These are phyloP conservation scores for Hyaloscypha bicolor DNA, from an alignment of 495 filamentous ascomycete species.

Conservation along the genomic window DNA sequence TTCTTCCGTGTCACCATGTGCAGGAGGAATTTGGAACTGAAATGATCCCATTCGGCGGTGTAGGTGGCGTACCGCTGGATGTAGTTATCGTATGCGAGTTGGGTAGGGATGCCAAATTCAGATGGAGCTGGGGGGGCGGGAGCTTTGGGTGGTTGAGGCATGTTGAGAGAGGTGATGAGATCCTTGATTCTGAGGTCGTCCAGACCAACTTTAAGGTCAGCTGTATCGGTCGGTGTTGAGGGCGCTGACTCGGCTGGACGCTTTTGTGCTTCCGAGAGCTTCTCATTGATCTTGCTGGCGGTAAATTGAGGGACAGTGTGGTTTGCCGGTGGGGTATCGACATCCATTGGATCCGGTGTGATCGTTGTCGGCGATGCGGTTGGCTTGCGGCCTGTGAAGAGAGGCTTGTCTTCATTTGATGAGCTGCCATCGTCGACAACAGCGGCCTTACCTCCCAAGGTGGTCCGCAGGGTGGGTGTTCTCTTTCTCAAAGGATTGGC, in stretches of 20 bases:
- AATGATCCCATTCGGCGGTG: slow-evolving; percentile 67
- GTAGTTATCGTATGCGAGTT: slow-evolving; percentile 60
- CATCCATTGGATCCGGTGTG: slow-evolving; percentile 55
- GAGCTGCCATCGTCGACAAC: slow-evolving; percentile 48
- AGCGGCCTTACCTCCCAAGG: slow-evolving; percentile 37
- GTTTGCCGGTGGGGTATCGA: slow-evolving; percentile 47
- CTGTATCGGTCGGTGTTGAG: slow-evolving; percentile 37
- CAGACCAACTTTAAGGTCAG: slow-evolving; percentile 57
- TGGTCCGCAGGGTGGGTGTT: slow-evolving; percentile 20
- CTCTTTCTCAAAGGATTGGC: slow-evolving; percentile 9
- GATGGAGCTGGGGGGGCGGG: slow-evolving; percentile 35
- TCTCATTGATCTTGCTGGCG: slow-evolving; percentile 18
- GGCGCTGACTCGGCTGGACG: slow-evolving; percentile 23
- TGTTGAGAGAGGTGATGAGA: slow-evolving; percentile 60
- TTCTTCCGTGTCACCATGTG: slow-evolving; percentile 69
- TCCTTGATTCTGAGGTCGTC: slow-evolving; percentile 68
- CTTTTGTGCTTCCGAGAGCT: slow-evolving; percentile 18
- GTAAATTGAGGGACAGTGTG: slow-evolving; percentile 30
- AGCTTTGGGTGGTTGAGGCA: slow-evolving; percentile 64
- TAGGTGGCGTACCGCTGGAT: slow-evolving; percentile 65
- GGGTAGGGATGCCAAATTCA: slow-evolving; percentile 42
- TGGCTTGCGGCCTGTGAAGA: slow-evolving; percentile 18
- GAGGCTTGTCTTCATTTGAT: slow-evolving; percentile 35
- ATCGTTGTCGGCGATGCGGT: slow-evolving; percentile 21
- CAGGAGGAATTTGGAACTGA: slow-evolving; percentile 62